Percentiles rank a stretch among this genome's conserved stretches.
phyloP scores from a whole-genome alignment of 495 filamentous ascomycete genomes.

The Aspergillus diversus region DNA sequence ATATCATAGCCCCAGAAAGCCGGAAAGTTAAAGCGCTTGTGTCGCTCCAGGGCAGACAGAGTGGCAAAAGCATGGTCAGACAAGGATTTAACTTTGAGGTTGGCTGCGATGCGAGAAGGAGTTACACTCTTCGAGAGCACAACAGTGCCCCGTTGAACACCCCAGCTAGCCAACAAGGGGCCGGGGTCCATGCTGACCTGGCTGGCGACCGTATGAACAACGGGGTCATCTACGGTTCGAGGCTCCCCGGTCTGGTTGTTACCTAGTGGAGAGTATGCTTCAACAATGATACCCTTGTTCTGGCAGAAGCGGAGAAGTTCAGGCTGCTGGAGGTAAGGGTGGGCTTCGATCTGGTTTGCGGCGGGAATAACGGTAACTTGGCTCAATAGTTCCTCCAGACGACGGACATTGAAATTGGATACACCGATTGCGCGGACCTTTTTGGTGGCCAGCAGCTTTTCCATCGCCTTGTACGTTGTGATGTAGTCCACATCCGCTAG shows the following conservation, averaged over 20 bases:
- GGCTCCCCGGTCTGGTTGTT: constrained; percentile 47
- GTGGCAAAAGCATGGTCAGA: constrained; percentile 41
- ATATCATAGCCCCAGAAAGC: constrained; percentile 44
- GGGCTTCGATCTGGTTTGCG: constrained; percentile 64
- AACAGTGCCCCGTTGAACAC: constrained; percentile 52
- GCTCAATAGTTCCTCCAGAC: constrained; percentile 45
- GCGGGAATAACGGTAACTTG: constrained; percentile 48
- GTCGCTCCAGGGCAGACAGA: constrained; percentile 32
- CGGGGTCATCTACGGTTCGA: constrained; percentile 41
- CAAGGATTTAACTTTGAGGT: constrained; percentile 35
- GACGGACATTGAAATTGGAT: constrained; percentile 57
- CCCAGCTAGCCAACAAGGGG: constrained; percentile 50
- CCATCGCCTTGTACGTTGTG: constrained; percentile 66
- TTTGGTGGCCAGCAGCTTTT: constrained; percentile 58
- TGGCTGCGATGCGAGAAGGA: constrained; percentile 46
- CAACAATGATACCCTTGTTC: constrained; percentile 56
- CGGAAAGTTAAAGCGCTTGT: constrained; percentile 47
- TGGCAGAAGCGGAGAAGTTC: constrained; percentile 51
- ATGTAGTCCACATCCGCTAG: constrained; percentile 53
- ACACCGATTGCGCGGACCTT: constrained; percentile 62
- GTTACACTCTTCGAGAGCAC: constrained; percentile 56
- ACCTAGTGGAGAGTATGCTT: constrained; percentile 63
- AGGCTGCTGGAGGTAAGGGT: constrained; percentile 63
- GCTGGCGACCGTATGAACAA: constrained; percentile 40
- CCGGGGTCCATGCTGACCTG: constrained; percentile 41